These are phyloP conservation scores for Pestalotiopsis sp. DNA, from an alignment of 2,329 filamentous ascomycete genomes.

Conservation along the genomic window DNA sequence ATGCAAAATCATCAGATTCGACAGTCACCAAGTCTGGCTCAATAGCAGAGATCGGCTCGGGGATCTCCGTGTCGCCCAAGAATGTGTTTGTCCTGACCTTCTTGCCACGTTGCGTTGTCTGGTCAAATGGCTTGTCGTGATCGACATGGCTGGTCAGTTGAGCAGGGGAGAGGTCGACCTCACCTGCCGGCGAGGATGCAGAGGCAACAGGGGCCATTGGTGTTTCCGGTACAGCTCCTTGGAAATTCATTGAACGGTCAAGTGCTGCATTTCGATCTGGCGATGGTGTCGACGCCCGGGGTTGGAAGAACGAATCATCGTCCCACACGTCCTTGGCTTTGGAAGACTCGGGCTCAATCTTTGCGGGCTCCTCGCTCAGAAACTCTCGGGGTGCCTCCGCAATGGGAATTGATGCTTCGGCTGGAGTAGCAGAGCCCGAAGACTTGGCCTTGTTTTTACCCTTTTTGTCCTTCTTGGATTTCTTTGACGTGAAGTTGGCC, in stretches of 20 bases:
- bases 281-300: conserved; percentile 18
- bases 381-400: not conserved
- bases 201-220: conserved; percentile 10
- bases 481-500: conserved; percentile 18
- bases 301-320: conserved; percentile 27
- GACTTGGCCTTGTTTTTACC: conserved; percentile 13
- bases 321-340: conserved; percentile 25
- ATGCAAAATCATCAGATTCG: conserved; percentile 23
- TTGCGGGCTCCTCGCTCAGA: conserved; percentile 19
- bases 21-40: conserved; percentile 27
- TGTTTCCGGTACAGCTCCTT: not conserved
- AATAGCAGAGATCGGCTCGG: conserved; percentile 24
- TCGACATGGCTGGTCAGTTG: conserved; percentile 34
- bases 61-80: conserved; percentile 24
- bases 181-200: conserved; percentile 15
- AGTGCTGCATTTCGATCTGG: not conserved
- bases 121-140: conserved; percentile 39
- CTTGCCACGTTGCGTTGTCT: conserved; percentile 35
- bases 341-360: conserved; percentile 24
- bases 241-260: not conserved
- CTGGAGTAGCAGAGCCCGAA: conserved; percentile 17
- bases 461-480: conserved; percentile 26
- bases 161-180: conserved; percentile 33
- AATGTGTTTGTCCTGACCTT: conserved; percentile 31
- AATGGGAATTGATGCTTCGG: conserved; percentile 16